Percentiles rank a stretch among this genome's conserved stretches.
Conservation (phyloP, 1,284 basidiomycete species). For the Apiotrichum domesticum region DNA sequence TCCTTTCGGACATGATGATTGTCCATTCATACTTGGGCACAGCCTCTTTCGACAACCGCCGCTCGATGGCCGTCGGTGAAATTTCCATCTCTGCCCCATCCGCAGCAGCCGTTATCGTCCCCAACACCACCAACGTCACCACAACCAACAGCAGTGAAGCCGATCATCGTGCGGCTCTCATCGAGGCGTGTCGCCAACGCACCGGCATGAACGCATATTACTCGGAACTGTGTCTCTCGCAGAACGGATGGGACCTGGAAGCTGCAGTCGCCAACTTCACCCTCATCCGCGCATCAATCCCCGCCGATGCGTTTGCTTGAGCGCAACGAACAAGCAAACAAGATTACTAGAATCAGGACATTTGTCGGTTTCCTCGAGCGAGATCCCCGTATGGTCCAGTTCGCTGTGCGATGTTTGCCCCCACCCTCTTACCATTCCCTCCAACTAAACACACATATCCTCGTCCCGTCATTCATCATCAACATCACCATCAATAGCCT, state of each 20-base stretch:
- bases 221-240: slow-evolving; percentile 70
- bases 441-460: too few relatives aligned
- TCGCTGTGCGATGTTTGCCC: too few relatives aligned
- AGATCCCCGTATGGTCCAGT: too few relatives aligned
- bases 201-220: slow-evolving; percentile 71
- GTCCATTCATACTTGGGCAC: slow-evolving; percentile 76
- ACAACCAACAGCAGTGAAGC: slow-evolving; percentile 9
- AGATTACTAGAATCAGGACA: neutral
- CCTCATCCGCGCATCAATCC: slow-evolving; percentile 47
- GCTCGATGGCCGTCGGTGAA: slow-evolving; percentile 34
- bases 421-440: too few relatives aligned
- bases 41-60: slow-evolving; percentile 54
- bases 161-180: slow-evolving; percentile 40
- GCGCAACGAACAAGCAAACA: neutral
- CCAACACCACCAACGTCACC: slow-evolving; percentile 14
- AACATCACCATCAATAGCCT: too few relatives aligned
- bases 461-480: too few relatives aligned
- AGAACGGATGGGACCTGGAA: slow-evolving; percentile 72
- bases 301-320: slow-evolving; percentile 30
- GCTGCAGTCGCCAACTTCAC: slow-evolving; percentile 73
- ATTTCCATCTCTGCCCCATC: slow-evolving; percentile 33
- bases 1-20: slow-evolving; percentile 81
- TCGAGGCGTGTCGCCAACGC: slow-evolving; percentile 57
- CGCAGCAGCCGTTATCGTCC: slow-evolving; percentile 7
- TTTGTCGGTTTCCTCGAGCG: neutral